A percentile compares a stretch with the other conserved stretches of the same genome.
These are phyloP conservation scores for Fusarium chaquense DNA, from an alignment of 2,329 filamentous ascomycete genomes.

Conservation along the genomic window DNA sequence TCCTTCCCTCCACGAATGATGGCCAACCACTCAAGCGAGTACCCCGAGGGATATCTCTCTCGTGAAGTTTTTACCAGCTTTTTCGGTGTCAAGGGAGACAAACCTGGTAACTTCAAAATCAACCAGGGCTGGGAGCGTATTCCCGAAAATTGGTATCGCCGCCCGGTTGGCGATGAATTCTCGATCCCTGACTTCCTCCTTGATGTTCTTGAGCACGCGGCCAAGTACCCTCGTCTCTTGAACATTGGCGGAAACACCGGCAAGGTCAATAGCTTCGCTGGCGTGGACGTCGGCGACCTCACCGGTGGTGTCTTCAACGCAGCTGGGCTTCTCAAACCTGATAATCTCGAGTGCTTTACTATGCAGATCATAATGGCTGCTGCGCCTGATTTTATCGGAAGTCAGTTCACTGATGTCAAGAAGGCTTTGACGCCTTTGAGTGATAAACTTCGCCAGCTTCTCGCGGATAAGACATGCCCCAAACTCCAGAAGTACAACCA, in stretches of 20 bases:
- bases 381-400: conserved; percentile 12
- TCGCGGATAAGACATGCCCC: neutral
- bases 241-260: conserved; percentile 10
- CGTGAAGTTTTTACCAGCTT: conserved; percentile 13
- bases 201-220: conserved; percentile 6
- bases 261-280: conserved; percentile 3
- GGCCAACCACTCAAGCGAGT: conserved; percentile 12
- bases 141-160: conserved; percentile 16
- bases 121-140: conserved; percentile 22
- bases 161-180: neutral
- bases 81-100: conserved; percentile 7
- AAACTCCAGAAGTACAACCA: conserved; percentile 9
- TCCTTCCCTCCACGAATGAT: conserved; percentile 19
- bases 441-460: conserved; percentile 4
- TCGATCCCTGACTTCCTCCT: conserved; percentile 3
- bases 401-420: conserved; percentile 13
- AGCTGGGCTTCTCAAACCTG: conserved; percentile 56
- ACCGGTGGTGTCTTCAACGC: conserved; percentile 60
- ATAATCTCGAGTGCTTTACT: conserved; percentile 59
- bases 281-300: conserved; percentile 40
- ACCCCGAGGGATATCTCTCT: conserved; percentile 10
- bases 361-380: conserved; percentile 49
- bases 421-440: conserved; percentile 1
- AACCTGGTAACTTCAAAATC: conserved; percentile 19
- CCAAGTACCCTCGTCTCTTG: conserved; percentile 5